phyloP scores from a whole-genome alignment of 352 stramenopile genomes.

The Pythium volutum region DNA sequence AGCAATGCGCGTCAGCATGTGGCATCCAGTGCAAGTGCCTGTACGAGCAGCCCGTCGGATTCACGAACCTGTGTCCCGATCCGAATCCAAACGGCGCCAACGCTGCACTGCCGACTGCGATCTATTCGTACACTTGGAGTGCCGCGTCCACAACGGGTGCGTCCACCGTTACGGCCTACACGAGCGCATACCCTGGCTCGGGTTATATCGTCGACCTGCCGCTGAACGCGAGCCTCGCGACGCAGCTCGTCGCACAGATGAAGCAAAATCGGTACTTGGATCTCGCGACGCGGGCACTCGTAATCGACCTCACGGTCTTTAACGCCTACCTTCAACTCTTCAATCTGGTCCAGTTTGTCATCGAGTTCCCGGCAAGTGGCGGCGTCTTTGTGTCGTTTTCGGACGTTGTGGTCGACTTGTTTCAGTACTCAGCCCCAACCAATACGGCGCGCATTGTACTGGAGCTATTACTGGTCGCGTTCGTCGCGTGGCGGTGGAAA shows the following conservation, averaged over 20 bases:
- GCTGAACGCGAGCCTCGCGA: constrained; percentile 31
- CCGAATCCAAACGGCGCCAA: constrained; percentile 49
- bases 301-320: constrained; percentile 64
- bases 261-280: constrained; percentile 49
- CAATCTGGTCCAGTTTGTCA: constrained; percentile 49
- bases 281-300: constrained; percentile 52
- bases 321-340: constrained; percentile 69
- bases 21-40: constrained; percentile 63
- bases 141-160: constrained; percentile 23
- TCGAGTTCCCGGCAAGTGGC: constrained; percentile 64
- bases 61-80: constrained; percentile 43
- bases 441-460: constrained; percentile 39
- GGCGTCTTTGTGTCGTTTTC: constrained; percentile 46
- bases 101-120: constrained; percentile 26
- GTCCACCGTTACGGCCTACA: constrained; percentile 28
- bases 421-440: constrained; percentile 41
- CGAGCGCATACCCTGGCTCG: constrained; percentile 43
- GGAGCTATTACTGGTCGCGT: constrained; percentile 49
- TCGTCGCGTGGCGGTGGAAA: constrained; percentile 42
- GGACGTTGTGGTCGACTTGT: constrained; percentile 45
- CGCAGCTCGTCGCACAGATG: constrained; percentile 29
- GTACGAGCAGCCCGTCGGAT: constrained; percentile 54
- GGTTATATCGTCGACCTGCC: constrained; percentile 61
- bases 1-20: constrained; percentile 41
- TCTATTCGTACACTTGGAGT: constrained; percentile 66